Base-by-base conservation (phyloP, 768 basidiomycete species). In the Tephrocybe rancida region DNA sequence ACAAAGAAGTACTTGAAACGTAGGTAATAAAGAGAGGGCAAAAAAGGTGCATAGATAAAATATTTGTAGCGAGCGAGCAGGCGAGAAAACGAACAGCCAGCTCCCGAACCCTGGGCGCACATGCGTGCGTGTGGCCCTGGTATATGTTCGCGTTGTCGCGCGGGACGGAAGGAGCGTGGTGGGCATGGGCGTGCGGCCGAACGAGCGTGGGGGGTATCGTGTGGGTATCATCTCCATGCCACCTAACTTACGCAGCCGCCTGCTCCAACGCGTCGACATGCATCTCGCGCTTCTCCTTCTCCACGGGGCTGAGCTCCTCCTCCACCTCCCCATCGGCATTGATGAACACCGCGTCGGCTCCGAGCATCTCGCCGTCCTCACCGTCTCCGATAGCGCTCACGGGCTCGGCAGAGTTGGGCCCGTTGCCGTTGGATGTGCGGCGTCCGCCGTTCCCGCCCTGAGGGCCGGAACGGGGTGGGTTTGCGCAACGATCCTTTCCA, bases 401-500 rank as follows among this genome's bases (percentile, higher is more conserved):
- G n/a, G 72, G 66, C 50, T 76, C 78, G 25, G 64, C 65, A 9
- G 60, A 61, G 44, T 55, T 55, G 1, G 64, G 64, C 10, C 63
- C 69, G 52, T 72, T 73, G 44, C 76, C 74, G 43, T 73, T 73
- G 0, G 52, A 48, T 1, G 35, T 46, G 34, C 85, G 76, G 56
- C 82, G 77, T 7, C 75, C 71, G 22, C 80, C 79, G 3, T 74
- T 72, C 1, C 78, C 85, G 50, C 88, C 89, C 65, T 90, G 88
- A 14, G 88, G 87, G 27, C 89, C 90, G 4, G 88, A 87, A 45
- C 92, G 83, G 9, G 92, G 94, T 29, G 92, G 87, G 70, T 95
- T 95, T 26, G 94, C 95, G 70, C 95, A 98, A 30, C 95, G 84
- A 65, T 97, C 95, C 68, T 97, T 98, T 55, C 95, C 95, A 70